Conservation (phyloP, 768 basidiomycete species). For the Hysterangium stoloniferum region DNA sequence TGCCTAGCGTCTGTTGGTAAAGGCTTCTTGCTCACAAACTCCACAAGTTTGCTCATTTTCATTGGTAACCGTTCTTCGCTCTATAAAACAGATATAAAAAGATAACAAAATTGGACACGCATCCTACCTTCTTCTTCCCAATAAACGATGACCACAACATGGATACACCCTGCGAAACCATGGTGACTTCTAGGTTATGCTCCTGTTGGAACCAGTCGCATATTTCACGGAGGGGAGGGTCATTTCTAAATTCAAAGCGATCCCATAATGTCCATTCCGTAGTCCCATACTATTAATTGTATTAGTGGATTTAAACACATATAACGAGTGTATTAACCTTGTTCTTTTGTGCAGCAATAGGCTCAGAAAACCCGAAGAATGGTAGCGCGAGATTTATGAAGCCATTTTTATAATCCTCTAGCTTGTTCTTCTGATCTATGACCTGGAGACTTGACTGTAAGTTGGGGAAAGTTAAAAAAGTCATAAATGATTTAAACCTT, state of each 20-base stretch:
- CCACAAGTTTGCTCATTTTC: constrained; percentile 88
- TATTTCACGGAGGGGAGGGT: constrained; percentile 84
- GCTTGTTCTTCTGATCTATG: constrained; percentile 88
- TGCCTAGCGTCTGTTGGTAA: constrained; percentile 77
- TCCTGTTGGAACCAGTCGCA: constrained; percentile 75
- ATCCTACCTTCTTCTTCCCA: constrained; percentile 81
- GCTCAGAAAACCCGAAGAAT: constrained; percentile 99
- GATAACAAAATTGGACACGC: background rate
- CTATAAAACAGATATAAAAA: constrained; percentile 36
- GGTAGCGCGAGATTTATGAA: constrained; percentile 97
- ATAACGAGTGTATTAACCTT: constrained; percentile 36
- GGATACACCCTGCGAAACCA: constrained; percentile 96
- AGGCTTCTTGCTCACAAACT: constrained; percentile 91
- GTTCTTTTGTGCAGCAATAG: constrained; percentile 79
- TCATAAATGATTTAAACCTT: constrained; percentile 48
- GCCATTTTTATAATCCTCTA: constrained; percentile 97
- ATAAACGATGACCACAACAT: constrained; percentile 97
- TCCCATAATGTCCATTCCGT: constrained; percentile 99
- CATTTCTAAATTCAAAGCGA: constrained; percentile 84
- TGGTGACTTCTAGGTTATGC: constrained; percentile 81
- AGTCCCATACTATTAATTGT: constrained; percentile 46
- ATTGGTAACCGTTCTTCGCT: constrained; percentile 81
- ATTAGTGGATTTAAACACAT: background rate
- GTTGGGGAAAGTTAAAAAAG: background rate
- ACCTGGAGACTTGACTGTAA: constrained; percentile 43